Evolutionary conservation across 345 rosid species (phyloP).

Genomic region (Turritis glabra): DNA sequence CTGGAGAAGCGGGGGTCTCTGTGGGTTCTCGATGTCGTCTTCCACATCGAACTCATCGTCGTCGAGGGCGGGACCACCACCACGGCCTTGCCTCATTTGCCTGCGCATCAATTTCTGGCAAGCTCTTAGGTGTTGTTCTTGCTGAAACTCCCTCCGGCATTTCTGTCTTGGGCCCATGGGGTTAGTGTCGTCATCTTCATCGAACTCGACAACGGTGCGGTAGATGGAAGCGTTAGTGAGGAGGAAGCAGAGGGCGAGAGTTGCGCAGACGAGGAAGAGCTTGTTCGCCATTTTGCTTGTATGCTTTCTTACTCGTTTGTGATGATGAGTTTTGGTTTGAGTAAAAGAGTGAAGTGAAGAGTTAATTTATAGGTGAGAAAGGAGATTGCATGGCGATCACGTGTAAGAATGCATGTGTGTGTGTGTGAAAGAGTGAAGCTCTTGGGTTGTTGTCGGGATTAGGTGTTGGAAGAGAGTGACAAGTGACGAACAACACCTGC

Average conservation of each 20-base stretch:
- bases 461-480: background rate
- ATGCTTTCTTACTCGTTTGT: background rate
- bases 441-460: background rate
- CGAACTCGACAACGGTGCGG: conserved; percentile 37
- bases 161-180: background rate
- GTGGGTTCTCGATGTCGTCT: background rate
- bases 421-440: background rate
- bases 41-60: conserved; percentile 15
- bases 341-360: background rate
- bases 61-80: background rate
- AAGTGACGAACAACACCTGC: background rate
- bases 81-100: background rate
- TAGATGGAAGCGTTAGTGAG: conserved; percentile 43
- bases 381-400: conserved; percentile 24
- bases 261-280: conserved; percentile 33
- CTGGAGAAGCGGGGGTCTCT: background rate
- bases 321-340: background rate
- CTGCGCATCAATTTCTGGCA: background rate
- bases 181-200: conserved; percentile 24
- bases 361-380: background rate
- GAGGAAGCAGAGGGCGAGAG: conserved; percentile 34
- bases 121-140: background rate
- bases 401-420: conserved; percentile 12
- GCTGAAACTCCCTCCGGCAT: conserved; percentile 9
- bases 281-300: conserved; percentile 23